Evolutionary conservation across 2,329 filamentous ascomycete genomes (phyloP), one percentile per base, ranked within the genome.

Genomic region (Coniochaeta sp.): DNA sequence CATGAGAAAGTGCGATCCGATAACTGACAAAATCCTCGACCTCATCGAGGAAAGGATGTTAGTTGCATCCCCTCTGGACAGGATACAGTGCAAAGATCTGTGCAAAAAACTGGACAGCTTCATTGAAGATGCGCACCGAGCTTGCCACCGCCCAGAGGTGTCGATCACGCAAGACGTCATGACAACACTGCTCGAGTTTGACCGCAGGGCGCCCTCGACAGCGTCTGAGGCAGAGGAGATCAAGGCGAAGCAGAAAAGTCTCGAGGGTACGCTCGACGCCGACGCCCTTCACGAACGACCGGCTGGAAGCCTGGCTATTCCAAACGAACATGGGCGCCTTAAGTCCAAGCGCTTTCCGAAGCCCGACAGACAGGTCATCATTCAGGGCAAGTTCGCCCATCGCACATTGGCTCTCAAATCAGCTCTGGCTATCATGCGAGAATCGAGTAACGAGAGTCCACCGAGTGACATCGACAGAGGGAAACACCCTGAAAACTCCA

Each of bases 1-100:
- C 7, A 38, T 26, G 20, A n/a, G 48, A 18, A 40, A 50, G 12
- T 38, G 48, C 18, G 48, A 50, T 35, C 22, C 31, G 8, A 27
- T 50, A 32, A 35, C 48, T 18, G 30, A 50, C 30, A 32, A 35
- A 8, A 35, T 50, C 4, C 48, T 50, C 8, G 48, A 50, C n/a
- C 48, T 50, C 8, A 27, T 50, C 32, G 48, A 50, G 7, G 9
- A 40, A 4, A 22, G 22, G 10, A 50, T 50, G 48, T n/a, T 40
- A 2, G 16, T 35, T 2, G 18, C 48, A 22, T n/a, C 27, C 6
- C 48, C 48, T 8, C 26, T 5, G 5, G 32, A 50, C 8, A 32
- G 48, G 20, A 35, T 50, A 3, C 47, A 26, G 22, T 27, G 22
- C 24, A 27, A 27, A 28, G 42, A 46, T 3, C 42, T 46, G 10